A percentile compares a stretch with the other conserved stretches of the same genome.
Conservation (phyloP, 225 moss, liverwort and hornwort species). For the Lunularia cruciata region DNA sequence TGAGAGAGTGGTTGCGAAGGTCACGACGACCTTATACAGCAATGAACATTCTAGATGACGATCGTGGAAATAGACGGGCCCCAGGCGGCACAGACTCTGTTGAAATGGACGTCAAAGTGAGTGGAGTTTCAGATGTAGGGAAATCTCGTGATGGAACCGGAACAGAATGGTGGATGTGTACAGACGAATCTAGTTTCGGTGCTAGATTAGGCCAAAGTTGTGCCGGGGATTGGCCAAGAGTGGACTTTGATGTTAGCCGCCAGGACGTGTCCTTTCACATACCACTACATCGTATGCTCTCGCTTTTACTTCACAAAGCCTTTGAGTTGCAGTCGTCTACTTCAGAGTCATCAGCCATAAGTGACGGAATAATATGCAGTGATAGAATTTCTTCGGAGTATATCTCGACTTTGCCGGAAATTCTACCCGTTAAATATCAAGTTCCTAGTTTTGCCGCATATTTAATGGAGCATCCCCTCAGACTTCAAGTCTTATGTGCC, state of each 20-base stretch:
- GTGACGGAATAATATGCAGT: conserved; percentile 16
- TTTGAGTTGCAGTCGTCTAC: conserved; percentile 55
- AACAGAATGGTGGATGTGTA: conserved; percentile 92
- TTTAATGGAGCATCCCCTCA: conserved; percentile 91
- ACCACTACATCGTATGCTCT: conserved; percentile 87
- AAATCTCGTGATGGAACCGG: conserved; percentile 48
- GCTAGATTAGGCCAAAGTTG: conserved; percentile 49
- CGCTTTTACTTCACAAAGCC: conserved; percentile 63
- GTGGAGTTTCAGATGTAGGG: conserved; percentile 44
- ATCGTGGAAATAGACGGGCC: conserved; percentile 34
- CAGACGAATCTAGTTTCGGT: conserved; percentile 48
- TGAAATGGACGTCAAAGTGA: conserved; percentile 68
- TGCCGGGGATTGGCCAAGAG: conserved; percentile 62
- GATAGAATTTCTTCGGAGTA: conserved; percentile 24
- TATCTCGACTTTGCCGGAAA: conserved; percentile 47
- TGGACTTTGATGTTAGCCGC: conserved; percentile 84
- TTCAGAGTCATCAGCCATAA: conserved; percentile 37
- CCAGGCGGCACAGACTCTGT: conserved; percentile 47
- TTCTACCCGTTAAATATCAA: conserved; percentile 70
- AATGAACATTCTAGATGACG: conserved; percentile 49
- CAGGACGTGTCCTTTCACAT: conserved; percentile 91
- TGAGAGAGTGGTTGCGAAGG: conserved; percentile 81
- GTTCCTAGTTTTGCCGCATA: conserved; percentile 70
- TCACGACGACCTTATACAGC: conserved; percentile 56
- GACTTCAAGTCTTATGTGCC: conserved; percentile 92